Evolutionary conservation across 2,329 filamentous ascomycete genomes (phyloP), one percentile per base, ranked within the genome.

Genomic region (Sporothrix variecibatus): DNA sequence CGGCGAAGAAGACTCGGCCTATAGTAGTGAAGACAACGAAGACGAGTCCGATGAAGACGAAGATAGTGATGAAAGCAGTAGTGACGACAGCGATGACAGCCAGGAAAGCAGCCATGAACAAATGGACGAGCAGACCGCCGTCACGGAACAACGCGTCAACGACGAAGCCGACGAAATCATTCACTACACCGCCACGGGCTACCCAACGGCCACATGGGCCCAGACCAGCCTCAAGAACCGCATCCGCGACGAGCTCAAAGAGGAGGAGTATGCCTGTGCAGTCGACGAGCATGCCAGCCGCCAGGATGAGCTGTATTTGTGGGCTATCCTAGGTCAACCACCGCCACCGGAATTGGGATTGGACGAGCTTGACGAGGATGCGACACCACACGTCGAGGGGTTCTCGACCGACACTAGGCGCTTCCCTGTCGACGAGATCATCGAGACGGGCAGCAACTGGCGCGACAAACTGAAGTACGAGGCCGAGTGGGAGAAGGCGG

Each of bases 181-280:
- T 1, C 75, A 79, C 15, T 83, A 83, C 78, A 83, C 85, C 0
- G 83, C 82, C 1, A 79, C 82, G 4, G 82, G 83, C 70, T 81
- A 84, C 67, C 82, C 83, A 82, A n/a, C 81, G 80, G n/a, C 82
- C 4, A 2, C 31, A 1, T 71, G 65, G 62, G 53, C 62, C 2
- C 15, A 26, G 1, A 49, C 20, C 43, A 80, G 81, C 2, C 78
- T 87, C 12, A 77, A 79, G 58, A 79, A 79, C 23, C 82, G 84
- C 43, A 83, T 88, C 74, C 79, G 79, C 20, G 78, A 79, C 0
- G 86, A 87, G 75, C 9, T 82, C 53, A 78, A 79, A 12, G 83
- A 85, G 60, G 86, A 88, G 75, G 80, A 78, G 15, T 81, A 84
- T 51, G 86, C 86, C 0, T 84, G 87, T 34, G 77, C 79, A 3